A percentile compares a stretch with the other conserved stretches of the same genome.
These are phyloP conservation scores for Suillus luteus DNA, from an alignment of 768 basidiomycete species.

Conservation along the genomic window DNA sequence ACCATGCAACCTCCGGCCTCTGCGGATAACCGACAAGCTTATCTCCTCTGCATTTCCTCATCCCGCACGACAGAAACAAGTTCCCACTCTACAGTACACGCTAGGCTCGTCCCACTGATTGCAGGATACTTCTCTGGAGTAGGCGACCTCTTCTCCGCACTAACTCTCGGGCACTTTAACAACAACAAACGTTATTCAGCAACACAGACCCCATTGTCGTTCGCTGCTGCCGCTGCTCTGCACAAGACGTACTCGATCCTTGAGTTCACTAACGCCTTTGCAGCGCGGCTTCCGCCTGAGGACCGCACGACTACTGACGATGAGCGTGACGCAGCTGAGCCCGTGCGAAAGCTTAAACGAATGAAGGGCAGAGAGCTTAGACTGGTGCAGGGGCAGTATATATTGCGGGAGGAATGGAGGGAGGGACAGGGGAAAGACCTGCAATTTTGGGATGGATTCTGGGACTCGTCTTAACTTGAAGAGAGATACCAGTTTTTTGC, in stretches of 20 bases:
- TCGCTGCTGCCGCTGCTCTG: constrained; percentile 62
- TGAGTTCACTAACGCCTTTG: constrained; percentile 56
- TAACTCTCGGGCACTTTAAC: constrained; percentile 80
- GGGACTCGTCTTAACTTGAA: constrained; percentile 19
- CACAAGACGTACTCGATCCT: constrained; percentile 78
- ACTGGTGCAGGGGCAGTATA: constrained; percentile 74
- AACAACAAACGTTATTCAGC: constrained; percentile 10
- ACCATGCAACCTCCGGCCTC: constrained; percentile 31
- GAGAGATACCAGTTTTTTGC: background rate
- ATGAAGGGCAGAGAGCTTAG: constrained; percentile 88
- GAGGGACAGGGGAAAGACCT: constrained; percentile 32
- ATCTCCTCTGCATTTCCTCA: constrained; percentile 84
- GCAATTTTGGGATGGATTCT: constrained; percentile 38
- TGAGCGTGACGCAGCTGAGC: constrained; percentile 66
- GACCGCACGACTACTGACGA: constrained; percentile 71
- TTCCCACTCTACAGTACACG: constrained; percentile 53
- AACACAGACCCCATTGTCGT: constrained; percentile 32
- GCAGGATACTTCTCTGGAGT: constrained; percentile 96
- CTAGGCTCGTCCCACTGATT: constrained; percentile 72
- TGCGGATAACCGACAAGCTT: constrained; percentile 34
- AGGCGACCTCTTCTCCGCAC: constrained; percentile 94
- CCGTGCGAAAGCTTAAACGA: constrained; percentile 63
- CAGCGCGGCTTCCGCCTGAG: constrained; percentile 57
- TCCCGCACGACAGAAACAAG: constrained; percentile 34
- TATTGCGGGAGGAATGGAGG: constrained; percentile 51